Evolutionary conservation across 495 filamentous ascomycete genomes (phyloP).

Genomic region (Neurospora africana): DNA sequence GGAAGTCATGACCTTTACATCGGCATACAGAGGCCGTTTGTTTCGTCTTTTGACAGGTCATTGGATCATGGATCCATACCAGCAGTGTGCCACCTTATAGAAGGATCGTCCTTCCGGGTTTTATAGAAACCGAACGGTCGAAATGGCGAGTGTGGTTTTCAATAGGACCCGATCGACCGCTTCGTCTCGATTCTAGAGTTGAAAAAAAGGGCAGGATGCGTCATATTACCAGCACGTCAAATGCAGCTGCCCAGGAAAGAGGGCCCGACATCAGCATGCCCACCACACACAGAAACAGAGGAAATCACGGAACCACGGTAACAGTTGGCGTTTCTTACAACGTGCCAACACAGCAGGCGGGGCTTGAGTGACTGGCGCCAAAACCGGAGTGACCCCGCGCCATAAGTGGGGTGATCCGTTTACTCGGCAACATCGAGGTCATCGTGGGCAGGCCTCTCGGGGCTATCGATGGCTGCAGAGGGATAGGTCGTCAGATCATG

Average conservation of each 20-base stretch:
- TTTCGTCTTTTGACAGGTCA: background rate
- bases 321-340: background rate
- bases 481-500: constrained; percentile 11
- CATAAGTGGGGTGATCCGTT: constrained; percentile 2
- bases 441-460: constrained; percentile 71
- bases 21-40: background rate
- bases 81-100: background rate
- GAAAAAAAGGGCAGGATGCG: background rate
- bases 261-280: background rate
- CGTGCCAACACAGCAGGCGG: background rate
- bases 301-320: background rate
- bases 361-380: background rate
- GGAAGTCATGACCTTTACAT: background rate
- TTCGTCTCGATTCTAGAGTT: background rate
- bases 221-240: background rate
- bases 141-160: background rate
- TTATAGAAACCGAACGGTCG: background rate
- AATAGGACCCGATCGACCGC: background rate
- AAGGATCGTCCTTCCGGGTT: background rate
- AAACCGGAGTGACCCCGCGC: background rate
- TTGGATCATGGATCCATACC: background rate
- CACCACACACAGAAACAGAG: background rate
- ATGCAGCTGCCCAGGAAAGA: background rate
- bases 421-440: constrained; percentile 97
- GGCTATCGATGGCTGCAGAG: constrained; percentile 52